Evolutionary conservation across 441 rosid species (phyloP).

Genomic region (Pelargonium fulgidum): DNA sequence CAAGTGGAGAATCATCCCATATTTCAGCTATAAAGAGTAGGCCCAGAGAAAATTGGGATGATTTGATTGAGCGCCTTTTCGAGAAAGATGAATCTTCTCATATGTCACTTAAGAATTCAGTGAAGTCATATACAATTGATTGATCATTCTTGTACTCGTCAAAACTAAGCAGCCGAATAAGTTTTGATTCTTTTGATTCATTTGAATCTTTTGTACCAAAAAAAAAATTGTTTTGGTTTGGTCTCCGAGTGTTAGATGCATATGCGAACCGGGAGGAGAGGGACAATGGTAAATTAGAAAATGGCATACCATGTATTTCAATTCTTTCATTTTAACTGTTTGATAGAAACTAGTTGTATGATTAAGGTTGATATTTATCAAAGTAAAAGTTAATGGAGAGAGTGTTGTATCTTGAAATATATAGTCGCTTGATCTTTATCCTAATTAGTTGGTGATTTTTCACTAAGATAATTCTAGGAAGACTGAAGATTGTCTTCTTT

Average conservation of each 20-base stretch:
- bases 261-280: neutral
- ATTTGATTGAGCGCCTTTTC: conserved; percentile 59
- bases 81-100: conserved; percentile 68
- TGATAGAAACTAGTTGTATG: too few species aligned
- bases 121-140: conserved; percentile 24
- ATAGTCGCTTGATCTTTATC: too few species aligned
- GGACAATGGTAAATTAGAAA: neutral
- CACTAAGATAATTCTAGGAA: neutral
- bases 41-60: conserved; percentile 58
- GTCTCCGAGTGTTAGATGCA: conserved; percentile 2
- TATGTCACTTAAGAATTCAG: conserved; percentile 36
- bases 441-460: too few species aligned
- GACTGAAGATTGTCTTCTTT: conserved; percentile 3
- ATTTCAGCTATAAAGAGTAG: conserved; percentile 27
- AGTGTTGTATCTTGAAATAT: too few species aligned
- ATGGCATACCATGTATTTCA: neutral
- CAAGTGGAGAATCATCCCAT: conserved; percentile 31
- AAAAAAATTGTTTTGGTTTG: neutral
- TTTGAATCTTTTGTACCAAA: neutral
- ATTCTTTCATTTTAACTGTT: too few species aligned
- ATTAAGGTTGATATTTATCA: too few species aligned
- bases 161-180: neutral
- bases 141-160: conserved; percentile 19
- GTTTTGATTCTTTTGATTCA: neutral
- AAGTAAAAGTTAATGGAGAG: too few species aligned